phyloP scores from a whole-genome alignment of 805 yeast species.

The Jamesozyma spencerorum region DNA sequence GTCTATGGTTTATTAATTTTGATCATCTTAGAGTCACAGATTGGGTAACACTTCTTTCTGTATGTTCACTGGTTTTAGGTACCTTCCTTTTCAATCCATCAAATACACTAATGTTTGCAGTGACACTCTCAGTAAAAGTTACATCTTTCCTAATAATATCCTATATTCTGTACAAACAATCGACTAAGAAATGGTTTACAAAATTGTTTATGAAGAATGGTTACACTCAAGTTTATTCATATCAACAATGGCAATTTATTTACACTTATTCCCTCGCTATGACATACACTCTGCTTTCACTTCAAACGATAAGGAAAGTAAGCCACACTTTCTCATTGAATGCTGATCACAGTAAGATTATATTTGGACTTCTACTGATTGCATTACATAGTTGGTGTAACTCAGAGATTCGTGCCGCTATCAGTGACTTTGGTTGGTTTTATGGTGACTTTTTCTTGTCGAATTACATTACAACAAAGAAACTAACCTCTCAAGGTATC shows the following conservation, averaged over 20 bases:
- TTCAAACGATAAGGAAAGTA: constrained; percentile 30
- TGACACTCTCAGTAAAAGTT: constrained; percentile 41
- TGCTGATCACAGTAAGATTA: constrained; percentile 28
- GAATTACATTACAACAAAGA: constrained; percentile 37
- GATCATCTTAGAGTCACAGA: constrained; percentile 58
- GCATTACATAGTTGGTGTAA: constrained; percentile 62
- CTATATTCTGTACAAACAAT: constrained; percentile 47
- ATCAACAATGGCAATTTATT: constrained; percentile 62
- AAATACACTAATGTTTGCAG: constrained; percentile 25
- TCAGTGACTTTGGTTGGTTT: constrained; percentile 85
- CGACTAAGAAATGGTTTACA: constrained; percentile 53
- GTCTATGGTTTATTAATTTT: constrained; percentile 44
- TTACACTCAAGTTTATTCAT: constrained; percentile 53
- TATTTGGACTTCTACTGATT: constrained; percentile 48
- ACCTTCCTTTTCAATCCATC: constrained; percentile 25
- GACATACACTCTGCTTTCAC: constrained; percentile 46
- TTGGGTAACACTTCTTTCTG: constrained; percentile 38
- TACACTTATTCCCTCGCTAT: constrained; percentile 45
- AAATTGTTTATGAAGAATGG: constrained; percentile 56
- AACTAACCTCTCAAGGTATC: constrained; percentile 67
- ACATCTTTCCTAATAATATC: constrained; percentile 45
- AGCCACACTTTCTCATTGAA: constrained; percentile 12
- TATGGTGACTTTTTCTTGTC: constrained; percentile 77
- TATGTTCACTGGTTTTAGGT: constrained; percentile 34
- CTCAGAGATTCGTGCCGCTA: constrained; percentile 54